Percentiles rank a stretch among this genome's conserved stretches.
Evolutionary conservation across 2,329 filamentous ascomycete species (phyloP).

Genomic region (Exophiala phaeomuriformis): DNA sequence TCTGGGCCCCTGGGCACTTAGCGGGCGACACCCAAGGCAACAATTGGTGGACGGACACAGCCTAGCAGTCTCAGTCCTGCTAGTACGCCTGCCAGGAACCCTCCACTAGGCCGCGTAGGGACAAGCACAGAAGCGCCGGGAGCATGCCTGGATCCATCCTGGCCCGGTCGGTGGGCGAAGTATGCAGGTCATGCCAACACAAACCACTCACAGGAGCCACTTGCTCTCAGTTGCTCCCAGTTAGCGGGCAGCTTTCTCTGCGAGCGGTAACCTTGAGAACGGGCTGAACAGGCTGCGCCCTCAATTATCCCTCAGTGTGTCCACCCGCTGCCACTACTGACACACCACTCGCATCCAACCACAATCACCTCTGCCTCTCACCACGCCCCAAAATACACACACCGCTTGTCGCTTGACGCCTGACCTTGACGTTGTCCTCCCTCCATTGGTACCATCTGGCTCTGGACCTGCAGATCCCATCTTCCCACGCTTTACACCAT

Average conservation of each 20-base stretch:
- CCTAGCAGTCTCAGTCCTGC: not conserved
- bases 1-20: not conserved
- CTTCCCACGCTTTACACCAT: not conserved
- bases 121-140: not conserved
- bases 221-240: no score
- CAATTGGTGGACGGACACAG: not conserved
- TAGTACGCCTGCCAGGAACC: not conserved
- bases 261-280: not conserved
- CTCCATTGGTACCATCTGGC: not conserved
- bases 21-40: not conserved
- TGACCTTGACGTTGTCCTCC: not conserved
- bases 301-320: not conserved
- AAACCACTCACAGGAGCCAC: not conserved
- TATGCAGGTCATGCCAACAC: not conserved
- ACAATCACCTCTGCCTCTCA: not conserved
- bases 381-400: not conserved
- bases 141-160: not conserved
- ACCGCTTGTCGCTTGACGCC: not conserved
- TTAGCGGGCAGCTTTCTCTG: no score
- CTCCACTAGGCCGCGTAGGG: not conserved
- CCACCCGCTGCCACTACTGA: not conserved
- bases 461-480: conserved; percentile 4
- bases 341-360: not conserved
- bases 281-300: not conserved
- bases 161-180: not conserved